phyloP scores from a whole-genome alignment of 2,329 filamentous ascomycete genomes.

The Bretziella fagacearum region DNA sequence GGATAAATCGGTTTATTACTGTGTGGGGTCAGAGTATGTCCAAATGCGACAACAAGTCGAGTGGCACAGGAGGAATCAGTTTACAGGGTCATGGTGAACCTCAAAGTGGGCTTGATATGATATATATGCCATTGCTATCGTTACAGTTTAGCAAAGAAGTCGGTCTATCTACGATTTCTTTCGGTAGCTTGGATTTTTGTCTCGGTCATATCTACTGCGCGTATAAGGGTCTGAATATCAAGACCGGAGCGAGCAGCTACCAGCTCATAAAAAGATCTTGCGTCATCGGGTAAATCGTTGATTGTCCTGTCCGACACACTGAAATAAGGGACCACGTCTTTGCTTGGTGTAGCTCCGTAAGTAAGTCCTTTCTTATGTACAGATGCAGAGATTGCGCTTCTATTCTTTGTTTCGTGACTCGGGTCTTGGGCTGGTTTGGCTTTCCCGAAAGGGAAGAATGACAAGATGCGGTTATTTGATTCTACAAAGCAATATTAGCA shows the following conservation, averaged over 20 bases:
- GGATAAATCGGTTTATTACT: neutral
- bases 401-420: no score
- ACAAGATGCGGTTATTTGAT: conserved; percentile 1
- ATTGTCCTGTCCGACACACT: conserved; percentile 10
- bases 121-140: neutral
- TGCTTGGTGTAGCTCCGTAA: neutral
- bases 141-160: neutral
- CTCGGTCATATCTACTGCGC: conserved; percentile 15
- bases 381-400: neutral
- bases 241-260: conserved; percentile 11
- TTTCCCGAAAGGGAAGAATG: conserved; percentile 8
- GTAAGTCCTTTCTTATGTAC: neutral
- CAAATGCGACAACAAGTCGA: neutral
- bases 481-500: neutral
- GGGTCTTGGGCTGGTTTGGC: neutral
- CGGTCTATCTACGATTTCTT: neutral
- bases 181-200: conserved; percentile 9
- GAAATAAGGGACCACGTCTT: neutral
- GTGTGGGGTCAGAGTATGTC: neutral
- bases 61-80: neutral
- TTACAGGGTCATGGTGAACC: no score
- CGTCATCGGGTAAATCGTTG: conserved; percentile 13
- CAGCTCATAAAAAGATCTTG: conserved; percentile 13
- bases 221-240: conserved; percentile 11
- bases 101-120: no score